phyloP scores from a whole-genome alignment of 1,139 yeast genomes.

The Geotrichum klebahnii region DNA sequence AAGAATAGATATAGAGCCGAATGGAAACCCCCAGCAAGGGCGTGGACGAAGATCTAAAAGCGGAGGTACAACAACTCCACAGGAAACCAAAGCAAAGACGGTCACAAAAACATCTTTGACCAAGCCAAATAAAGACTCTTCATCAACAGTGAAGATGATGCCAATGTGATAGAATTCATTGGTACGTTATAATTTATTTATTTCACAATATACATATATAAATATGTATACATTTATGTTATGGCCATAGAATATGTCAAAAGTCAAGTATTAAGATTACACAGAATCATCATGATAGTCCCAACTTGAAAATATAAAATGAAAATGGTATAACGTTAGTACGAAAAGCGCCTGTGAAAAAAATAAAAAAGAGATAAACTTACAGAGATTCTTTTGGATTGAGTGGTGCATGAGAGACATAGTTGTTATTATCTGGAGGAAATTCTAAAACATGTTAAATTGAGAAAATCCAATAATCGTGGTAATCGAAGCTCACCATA shows the following conservation, averaged over 20 bases:
- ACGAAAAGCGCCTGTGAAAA: neutral
- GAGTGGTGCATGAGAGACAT: slow-evolving; percentile 51
- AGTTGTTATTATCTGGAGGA: slow-evolving; percentile 54
- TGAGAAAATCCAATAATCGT: neutral
- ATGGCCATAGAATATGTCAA: no score
- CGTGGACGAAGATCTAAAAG: no score
- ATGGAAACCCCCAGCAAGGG: neutral
- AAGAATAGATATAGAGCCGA: neutral
- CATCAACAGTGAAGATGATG: slow-evolving; percentile 11
- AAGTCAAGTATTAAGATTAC: slow-evolving; percentile 26
- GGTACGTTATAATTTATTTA: neutral
- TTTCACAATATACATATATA: neutral
- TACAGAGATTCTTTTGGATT: slow-evolving; percentile 52
- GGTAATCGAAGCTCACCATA: slow-evolving; percentile 36
- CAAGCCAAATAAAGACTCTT: neutral
- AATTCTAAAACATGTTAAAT: slow-evolving; percentile 27
- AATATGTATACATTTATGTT: neutral
- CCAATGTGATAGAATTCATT: slow-evolving; percentile 6
- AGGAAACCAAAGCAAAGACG: neutral
- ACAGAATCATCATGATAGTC: slow-evolving; percentile 48
- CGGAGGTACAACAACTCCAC: neutral
- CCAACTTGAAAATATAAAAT: slow-evolving; percentile 36
- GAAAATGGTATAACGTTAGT: neutral
- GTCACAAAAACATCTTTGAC: neutral
- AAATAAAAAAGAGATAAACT: slow-evolving; percentile 11